Conservation (phyloP, 2,329 filamentous ascomycete genomes). For the Talaromyces atroroseus region DNA sequence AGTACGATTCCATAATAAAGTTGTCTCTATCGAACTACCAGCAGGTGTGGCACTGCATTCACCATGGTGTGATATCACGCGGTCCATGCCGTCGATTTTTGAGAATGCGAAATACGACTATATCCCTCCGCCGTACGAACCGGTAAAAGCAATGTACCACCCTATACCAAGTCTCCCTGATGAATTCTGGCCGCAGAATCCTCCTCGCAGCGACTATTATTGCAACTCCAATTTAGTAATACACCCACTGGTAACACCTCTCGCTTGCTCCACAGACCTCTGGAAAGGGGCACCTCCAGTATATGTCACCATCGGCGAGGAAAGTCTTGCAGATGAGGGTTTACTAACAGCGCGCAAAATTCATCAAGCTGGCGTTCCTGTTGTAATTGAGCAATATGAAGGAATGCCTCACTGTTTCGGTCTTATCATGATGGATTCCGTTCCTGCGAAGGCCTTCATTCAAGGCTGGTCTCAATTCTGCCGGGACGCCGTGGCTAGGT, state of each 20-base stretch:
- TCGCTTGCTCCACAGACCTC: conserved; percentile 29
- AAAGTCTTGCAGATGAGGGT: conserved; percentile 38
- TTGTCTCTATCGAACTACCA: conserved; percentile 37
- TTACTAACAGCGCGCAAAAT: conserved; percentile 37
- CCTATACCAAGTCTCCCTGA: conserved; percentile 30
- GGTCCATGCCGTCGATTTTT: conserved; percentile 37
- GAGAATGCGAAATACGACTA: conserved; percentile 39
- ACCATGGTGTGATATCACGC: conserved; percentile 40
- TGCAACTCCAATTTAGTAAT: conserved; percentile 31
- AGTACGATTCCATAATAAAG: conserved; percentile 36
- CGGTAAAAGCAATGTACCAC: conserved; percentile 19
- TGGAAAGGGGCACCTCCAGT: conserved; percentile 40
- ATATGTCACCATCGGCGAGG: conserved; percentile 38
- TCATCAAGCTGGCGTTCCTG: conserved; percentile 31
- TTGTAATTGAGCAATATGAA: conserved; percentile 39
- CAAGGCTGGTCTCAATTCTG: conserved; percentile 53
- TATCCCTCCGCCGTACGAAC: conserved; percentile 26
- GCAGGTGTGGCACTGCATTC: conserved; percentile 36
- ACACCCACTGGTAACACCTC: conserved; percentile 40
- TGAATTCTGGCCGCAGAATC: conserved; percentile 35
- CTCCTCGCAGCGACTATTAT: conserved; percentile 41
- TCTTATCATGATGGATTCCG: conserved; percentile 47
- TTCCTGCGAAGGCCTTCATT: conserved; percentile 49
- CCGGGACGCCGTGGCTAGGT: conserved; percentile 26
- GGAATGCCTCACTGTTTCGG: conserved; percentile 51